phyloP scores from a whole-genome alignment of 2,329 filamentous ascomycete genomes.

The Aureobasidium sp. region DNA sequence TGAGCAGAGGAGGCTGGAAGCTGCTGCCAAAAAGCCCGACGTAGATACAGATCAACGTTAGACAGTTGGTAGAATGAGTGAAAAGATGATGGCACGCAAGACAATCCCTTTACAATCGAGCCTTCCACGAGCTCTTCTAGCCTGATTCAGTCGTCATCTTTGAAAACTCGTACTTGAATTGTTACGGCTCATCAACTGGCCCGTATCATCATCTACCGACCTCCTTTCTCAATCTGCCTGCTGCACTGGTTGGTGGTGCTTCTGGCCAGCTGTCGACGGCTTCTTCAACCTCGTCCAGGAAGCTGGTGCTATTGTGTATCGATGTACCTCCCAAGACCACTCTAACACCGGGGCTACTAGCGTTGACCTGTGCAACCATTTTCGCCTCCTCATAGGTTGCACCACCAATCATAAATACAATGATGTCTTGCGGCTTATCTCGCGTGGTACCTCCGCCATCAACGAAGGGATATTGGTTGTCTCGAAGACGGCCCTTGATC shows the following conservation, averaged over 20 bases:
- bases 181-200: neutral
- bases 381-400: conserved; percentile 96
- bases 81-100: neutral
- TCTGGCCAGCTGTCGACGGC: conserved; percentile 83
- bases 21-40: neutral
- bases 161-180: neutral
- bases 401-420: conserved; percentile 90
- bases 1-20: conserved; percentile 3
- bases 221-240: conserved; percentile 56
- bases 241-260: conserved; percentile 50
- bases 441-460: conserved; percentile 79
- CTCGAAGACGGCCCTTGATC: conserved; percentile 81
- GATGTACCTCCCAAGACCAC: conserved; percentile 84
- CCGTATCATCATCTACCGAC: conserved; percentile 38
- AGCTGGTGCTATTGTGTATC: conserved; percentile 80
- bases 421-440: conserved; percentile 94
- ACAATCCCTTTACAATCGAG: neutral
- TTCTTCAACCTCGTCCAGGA: conserved; percentile 87
- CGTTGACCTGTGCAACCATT: conserved; percentile 91
- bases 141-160: neutral
- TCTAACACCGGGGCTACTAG: conserved; percentile 77
- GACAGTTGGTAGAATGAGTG: neutral
- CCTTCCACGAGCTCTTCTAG: neutral
- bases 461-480: conserved; percentile 87
- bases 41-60: neutral